These are phyloP conservation scores for Haematococcus lacustris DNA, from an alignment of 139 green algal species.

Conservation along the genomic window DNA sequence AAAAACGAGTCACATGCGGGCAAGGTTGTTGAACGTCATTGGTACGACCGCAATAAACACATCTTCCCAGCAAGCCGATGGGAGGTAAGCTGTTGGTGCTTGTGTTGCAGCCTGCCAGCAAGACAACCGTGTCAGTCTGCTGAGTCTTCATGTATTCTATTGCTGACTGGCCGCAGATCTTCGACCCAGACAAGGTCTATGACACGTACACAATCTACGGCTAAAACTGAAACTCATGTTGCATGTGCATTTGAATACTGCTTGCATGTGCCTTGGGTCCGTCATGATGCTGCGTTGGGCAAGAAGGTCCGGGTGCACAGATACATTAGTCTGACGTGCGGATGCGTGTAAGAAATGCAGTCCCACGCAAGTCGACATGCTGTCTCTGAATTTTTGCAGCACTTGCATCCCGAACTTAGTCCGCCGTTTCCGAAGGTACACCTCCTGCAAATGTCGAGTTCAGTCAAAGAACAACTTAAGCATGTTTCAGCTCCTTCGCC, in stretches of 20 bases:
- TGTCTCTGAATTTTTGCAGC: slow-evolving; percentile 22
- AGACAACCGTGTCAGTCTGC: too few relatives aligned
- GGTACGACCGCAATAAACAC: slow-evolving; percentile 98
- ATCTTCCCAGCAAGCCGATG: slow-evolving; percentile 94
- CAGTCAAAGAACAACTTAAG: background rate
- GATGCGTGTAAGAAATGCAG: slow-evolving; percentile 14
- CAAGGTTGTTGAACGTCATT: slow-evolving; percentile 79
- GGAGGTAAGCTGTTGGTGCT: too few relatives aligned
- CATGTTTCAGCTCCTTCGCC: background rate
- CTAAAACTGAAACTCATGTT: too few relatives aligned
- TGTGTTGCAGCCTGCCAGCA: too few relatives aligned
- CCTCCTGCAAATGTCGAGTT: background rate
- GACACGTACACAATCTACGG: background rate
- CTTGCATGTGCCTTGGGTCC: too few relatives aligned
- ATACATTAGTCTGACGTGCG: too few relatives aligned
- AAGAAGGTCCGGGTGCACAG: too few relatives aligned
- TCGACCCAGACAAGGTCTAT: background rate
- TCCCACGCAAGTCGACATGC: slow-evolving; percentile 25
- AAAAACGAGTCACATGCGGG: slow-evolving; percentile 76
- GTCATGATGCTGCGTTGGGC: too few relatives aligned
- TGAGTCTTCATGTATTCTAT: too few relatives aligned
- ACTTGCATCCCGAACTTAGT: slow-evolving; percentile 31
- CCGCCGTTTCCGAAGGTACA: slow-evolving; percentile 20
- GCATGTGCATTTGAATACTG: too few relatives aligned
- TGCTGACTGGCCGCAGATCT: too few relatives aligned